Percentiles rank a stretch among this genome's conserved stretches.
phyloP scores from a whole-genome alignment of 2,329 filamentous ascomycete species.

The Fusarium brevicatenulatum region DNA sequence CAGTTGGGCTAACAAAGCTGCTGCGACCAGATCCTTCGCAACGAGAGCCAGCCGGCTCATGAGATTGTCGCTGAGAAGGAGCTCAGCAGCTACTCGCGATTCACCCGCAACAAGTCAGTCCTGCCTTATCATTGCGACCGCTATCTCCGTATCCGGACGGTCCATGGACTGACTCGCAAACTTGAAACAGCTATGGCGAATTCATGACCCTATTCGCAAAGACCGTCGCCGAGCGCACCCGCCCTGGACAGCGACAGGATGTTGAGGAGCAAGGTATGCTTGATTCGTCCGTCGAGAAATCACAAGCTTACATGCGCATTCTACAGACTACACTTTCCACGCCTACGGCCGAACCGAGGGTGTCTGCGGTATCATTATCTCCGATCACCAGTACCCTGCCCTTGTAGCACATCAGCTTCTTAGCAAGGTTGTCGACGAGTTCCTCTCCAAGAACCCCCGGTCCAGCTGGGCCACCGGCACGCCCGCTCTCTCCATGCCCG shows the following conservation, averaged over 20 bases:
- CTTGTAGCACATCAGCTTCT: conserved; percentile 88
- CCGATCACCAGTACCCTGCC: conserved; percentile 77
- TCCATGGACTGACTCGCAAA: conserved; percentile 26
- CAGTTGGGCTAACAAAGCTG: conserved; percentile 39
- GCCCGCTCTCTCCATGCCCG: conserved; percentile 70
- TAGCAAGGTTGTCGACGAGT: conserved; percentile 88
- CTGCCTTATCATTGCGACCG: background rate
- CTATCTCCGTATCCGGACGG: background rate
- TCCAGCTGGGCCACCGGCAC: conserved; percentile 70
- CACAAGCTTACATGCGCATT: conserved; percentile 28
- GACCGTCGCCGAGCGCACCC: conserved; percentile 87
- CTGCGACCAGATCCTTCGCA: conserved; percentile 76
- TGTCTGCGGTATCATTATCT: conserved; percentile 80
- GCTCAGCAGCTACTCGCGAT: conserved; percentile 80
- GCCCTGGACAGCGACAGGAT: conserved; percentile 83
- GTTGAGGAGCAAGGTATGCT: conserved; percentile 79
- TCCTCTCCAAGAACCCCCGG: conserved; percentile 78
- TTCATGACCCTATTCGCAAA: conserved; percentile 89
- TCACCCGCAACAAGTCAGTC: conserved; percentile 76
- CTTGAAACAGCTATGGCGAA: conserved; percentile 56
- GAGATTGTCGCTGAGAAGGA: conserved; percentile 83
- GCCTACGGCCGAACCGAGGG: conserved; percentile 80
- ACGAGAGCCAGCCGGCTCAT: conserved; percentile 77
- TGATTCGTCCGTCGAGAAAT: background rate
- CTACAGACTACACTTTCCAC: conserved; percentile 76